Base-by-base conservation (phyloP, 768 basidiomycete species). In the Mycena crocata region DNA sequence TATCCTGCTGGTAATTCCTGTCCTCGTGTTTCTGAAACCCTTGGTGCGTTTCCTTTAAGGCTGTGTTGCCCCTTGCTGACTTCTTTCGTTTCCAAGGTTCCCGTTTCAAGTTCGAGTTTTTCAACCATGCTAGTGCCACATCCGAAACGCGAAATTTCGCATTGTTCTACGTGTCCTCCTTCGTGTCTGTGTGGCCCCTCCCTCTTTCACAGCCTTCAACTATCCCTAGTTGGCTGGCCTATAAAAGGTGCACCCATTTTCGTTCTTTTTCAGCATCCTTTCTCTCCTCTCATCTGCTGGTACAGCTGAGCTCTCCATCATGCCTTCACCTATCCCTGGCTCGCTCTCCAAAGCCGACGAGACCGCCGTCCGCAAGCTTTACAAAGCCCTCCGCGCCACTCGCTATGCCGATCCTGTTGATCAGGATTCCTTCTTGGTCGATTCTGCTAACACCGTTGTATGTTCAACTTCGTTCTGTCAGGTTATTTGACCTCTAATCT, bases 381-480 rank as follows among this genome's bases (percentile, higher is more conserved):
- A 15, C 45, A 58, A 58, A 45, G 19, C 57, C 13, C 15, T 58
- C 9, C 45, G 34, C 13, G 61, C 61, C 23, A 62, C 61, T 0
- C 14, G 19, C 0, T 62, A 39, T 23, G 60, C 51, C 1, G 60
- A 61, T 28, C 60, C 60, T 52, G 60, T 52, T 34, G 60, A 61
- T 45, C 60, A 62, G 61, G 61, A 62, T 14, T 3, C 39, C 1
- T 62, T 62, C 30, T 51, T 62, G n/a, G 61, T 54, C 15, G 50
- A 51, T 1, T 62, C 51, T 4, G 61, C 61, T 3, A 6, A 26
- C 15, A 30, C 61, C 10, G 31, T 62, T 8, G 61, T 62, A 26
- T 1, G 59, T 23, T 13, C 24, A 13, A n/a, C 2, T 31, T 28
- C 32, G 30, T 60, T 17, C 12, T 5, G 21, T 34, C 8, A 23